These are phyloP conservation scores for Sporisorium scitamineum DNA, from an alignment of 1,284 basidiomycete genomes.

Conservation along the genomic window DNA sequence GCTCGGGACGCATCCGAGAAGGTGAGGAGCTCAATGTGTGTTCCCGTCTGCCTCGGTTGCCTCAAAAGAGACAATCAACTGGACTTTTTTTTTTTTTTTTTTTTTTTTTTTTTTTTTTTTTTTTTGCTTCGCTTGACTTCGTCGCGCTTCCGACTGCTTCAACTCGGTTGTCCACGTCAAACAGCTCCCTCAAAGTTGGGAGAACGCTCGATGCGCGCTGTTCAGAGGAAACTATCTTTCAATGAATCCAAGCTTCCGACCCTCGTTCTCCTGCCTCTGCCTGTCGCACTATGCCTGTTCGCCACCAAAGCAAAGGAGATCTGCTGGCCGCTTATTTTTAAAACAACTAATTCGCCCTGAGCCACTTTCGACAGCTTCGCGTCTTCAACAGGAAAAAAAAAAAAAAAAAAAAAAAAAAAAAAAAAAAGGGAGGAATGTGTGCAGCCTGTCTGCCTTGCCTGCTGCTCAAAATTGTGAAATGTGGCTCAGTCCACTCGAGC, in stretches of 20 bases:
- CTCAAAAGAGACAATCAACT: neutral
- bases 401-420: neutral
- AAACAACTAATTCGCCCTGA: neutral
- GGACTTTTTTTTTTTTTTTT: neutral
- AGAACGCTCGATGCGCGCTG: neutral
- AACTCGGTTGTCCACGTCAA: neutral
- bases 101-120: neutral
- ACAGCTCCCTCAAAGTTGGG: neutral
- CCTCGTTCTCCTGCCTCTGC: neutral
- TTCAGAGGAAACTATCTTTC: neutral
- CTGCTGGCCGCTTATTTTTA: neutral
- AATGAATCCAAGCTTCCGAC: neutral
- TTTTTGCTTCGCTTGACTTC: slow-evolving; percentile 7
- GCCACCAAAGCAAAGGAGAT: neutral
- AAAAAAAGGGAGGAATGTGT: slow-evolving; percentile 4
- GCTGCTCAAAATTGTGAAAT: neutral
- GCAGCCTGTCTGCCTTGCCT: neutral
- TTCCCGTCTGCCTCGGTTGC: neutral
- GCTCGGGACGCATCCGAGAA: slow-evolving; percentile 9
- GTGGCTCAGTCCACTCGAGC: slow-evolving; percentile 2
- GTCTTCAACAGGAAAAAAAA: neutral
- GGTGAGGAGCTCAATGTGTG: neutral
- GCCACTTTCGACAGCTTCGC: neutral
- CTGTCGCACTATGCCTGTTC: neutral
- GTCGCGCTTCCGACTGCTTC: slow-evolving; percentile 4